These are phyloP conservation scores for Albizia julibrissin DNA, from an alignment of 306 rosid genomes.

Conservation along the genomic window DNA sequence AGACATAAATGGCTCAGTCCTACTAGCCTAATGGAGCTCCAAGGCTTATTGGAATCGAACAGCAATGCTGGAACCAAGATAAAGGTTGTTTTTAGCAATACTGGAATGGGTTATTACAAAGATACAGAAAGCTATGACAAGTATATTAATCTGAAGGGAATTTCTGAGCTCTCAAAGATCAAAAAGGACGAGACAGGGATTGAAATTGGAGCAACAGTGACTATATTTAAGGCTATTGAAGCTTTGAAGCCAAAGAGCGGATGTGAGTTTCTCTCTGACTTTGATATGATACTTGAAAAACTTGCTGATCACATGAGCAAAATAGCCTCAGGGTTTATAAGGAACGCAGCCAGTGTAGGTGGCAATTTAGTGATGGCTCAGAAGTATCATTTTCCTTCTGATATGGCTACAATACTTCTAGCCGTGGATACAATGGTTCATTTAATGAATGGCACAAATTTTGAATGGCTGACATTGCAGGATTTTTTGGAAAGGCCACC, in stretches of 20 bases:
- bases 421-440: constrained; percentile 66
- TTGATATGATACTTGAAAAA: not conserved
- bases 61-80: constrained; percentile 21
- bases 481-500: constrained; percentile 75
- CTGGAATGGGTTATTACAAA: constrained; percentile 67
- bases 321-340: constrained; percentile 12
- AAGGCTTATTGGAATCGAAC: constrained; percentile 40
- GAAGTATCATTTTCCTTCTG: constrained; percentile 76
- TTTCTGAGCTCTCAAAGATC: constrained; percentile 27
- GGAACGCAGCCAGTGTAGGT: constrained; percentile 43
- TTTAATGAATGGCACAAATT: constrained; percentile 47
- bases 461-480: constrained; percentile 59
- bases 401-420: constrained; percentile 76
- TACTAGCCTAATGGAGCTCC: constrained; percentile 52
- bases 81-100: constrained; percentile 26
- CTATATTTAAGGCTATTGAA: constrained; percentile 68
- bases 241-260: constrained; percentile 36
- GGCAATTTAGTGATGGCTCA: constrained; percentile 95
- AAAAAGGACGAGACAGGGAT: constrained; percentile 57
- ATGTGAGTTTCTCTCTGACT: not conserved
- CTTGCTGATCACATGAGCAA: not conserved
- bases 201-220: constrained; percentile 69
- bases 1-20: constrained; percentile 62
- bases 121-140: constrained; percentile 51
- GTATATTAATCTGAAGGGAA: constrained; percentile 4